Evolutionary conservation across 805 yeast species (phyloP), one percentile per base, ranked within the genome.

Genomic region (Clavispora carvajalis): DNA sequence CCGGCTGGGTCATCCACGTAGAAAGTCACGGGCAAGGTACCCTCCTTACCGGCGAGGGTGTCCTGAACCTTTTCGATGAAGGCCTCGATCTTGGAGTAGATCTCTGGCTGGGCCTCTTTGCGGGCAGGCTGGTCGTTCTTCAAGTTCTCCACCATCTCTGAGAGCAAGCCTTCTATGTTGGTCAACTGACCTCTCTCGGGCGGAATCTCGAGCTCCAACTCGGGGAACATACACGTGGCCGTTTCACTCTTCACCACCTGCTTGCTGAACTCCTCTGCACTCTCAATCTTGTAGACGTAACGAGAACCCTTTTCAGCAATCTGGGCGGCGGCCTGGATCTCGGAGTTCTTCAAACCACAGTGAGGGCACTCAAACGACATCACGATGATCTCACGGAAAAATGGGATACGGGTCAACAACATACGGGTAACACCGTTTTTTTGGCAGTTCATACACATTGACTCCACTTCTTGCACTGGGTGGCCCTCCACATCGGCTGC

Each of bases 341-440:
- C 99, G 29, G 87, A 78, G 71, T 88, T 91, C 59, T 82, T 85
- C 59, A 87, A 79, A 1, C 87, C 86, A 70, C 99, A 93, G 63
- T 90, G 97, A 21, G 93, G 91, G 64, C 99, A 93, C 51, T 82
- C 86, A 62, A 93, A 93, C 1, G 97, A 89, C 95, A 93, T 91
- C 42, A 93, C 61, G 38, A 93, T 85, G 38, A 93, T 79, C 61
- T 93, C 97, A 48, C 90, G 73, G 67, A 93, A 93, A 55, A 71
- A 88, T 15, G 99, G 99, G 53, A 93, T 93, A 39, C 80, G 73
- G 11, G 99, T 93, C 54, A 93, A 69, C 33, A 93, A 70, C 60
- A 93, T 62, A 50, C 95, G 69, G 4, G 99, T 93, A 39, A 71
- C 71, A 44, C 99, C 99, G 42, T 79, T 75, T 50, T 91, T 69